These are phyloP conservation scores for Pichia kluyveri DNA, from an alignment of 805 yeast genomes.

Conservation along the genomic window DNA sequence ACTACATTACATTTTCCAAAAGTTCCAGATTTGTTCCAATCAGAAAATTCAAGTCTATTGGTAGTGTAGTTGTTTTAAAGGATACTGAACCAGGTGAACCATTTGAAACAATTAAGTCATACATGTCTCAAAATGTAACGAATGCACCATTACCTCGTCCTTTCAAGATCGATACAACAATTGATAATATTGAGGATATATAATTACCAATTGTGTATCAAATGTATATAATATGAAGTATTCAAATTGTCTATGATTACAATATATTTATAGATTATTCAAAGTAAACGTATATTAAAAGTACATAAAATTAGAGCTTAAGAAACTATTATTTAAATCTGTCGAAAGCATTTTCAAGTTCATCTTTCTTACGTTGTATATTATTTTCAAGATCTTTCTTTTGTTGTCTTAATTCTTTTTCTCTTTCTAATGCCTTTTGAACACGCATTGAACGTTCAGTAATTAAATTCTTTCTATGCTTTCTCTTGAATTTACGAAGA, in stretches of 20 bases:
- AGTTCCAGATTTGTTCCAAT: conserved; percentile 76
- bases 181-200: conserved; percentile 21
- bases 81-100: conserved; percentile 58
- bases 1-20: conserved; percentile 68
- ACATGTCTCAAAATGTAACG: conserved; percentile 65
- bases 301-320: too few relatives aligned
- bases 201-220: too few relatives aligned
- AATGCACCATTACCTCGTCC: conserved; percentile 72
- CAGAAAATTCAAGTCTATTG: conserved; percentile 58
- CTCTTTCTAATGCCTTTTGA: conserved; percentile 64
- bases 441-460: conserved; percentile 76
- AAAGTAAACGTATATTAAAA: too few relatives aligned
- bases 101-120: conserved; percentile 65
- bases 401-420: conserved; percentile 60
- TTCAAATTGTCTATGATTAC: too few relatives aligned
- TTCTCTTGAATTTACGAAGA: conserved; percentile 69
- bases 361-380: conserved; percentile 42
- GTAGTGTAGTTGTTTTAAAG: conserved; percentile 64
- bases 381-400: conserved; percentile 37
- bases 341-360: conserved; percentile 38
- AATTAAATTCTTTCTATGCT: conserved; percentile 75
- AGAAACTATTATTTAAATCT: conserved; percentile 30
- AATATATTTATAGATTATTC: too few relatives aligned
- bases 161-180: conserved; percentile 47
- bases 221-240: too few relatives aligned